A percentile compares a stretch with the other conserved stretches of the same genome.
Evolutionary conservation across 495 filamentous ascomycete genomes (phyloP).

Genomic region (Tuber umbilicatum): DNA sequence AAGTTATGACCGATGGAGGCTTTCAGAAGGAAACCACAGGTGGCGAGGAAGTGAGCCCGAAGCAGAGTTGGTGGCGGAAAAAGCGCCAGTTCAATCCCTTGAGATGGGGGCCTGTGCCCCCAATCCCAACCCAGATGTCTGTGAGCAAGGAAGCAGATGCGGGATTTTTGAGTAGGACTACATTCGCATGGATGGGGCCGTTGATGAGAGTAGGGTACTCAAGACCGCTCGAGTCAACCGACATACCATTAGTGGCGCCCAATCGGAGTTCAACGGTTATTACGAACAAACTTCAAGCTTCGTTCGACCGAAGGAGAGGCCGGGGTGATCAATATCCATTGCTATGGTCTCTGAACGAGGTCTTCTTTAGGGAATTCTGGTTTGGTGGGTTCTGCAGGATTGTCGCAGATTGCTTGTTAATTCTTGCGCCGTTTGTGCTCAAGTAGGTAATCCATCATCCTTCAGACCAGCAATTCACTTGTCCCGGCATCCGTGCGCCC

Average conservation of each 20-base stretch:
- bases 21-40: conserved; percentile 20
- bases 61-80: conserved; percentile 25
- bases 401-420: conserved; percentile 52
- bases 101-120: conserved; percentile 54
- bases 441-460: conserved; percentile 18
- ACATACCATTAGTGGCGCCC: conserved; percentile 84
- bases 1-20: neutral
- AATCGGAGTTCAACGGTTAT: conserved; percentile 62
- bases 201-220: conserved; percentile 74
- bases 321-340: conserved; percentile 68
- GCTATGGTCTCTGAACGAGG: conserved; percentile 75
- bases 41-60: conserved; percentile 12
- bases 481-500: conserved; percentile 62
- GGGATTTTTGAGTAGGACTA: conserved; percentile 54
- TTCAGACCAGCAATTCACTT: conserved; percentile 20
- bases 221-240: conserved; percentile 71
- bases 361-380: conserved; percentile 78
- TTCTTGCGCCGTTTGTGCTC: conserved; percentile 53
- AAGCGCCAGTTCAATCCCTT: conserved; percentile 51
- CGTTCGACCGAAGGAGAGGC: conserved; percentile 60
- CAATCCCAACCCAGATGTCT: conserved; percentile 53
- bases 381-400: conserved; percentile 72
- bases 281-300: conserved; percentile 55
- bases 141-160: conserved; percentile 56
- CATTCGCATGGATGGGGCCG: conserved; percentile 63